Evolutionary conservation across 352 stramenopile species (phyloP), one percentile per base, ranked within the genome.

Genomic region (Thalassiosira exigua): DNA sequence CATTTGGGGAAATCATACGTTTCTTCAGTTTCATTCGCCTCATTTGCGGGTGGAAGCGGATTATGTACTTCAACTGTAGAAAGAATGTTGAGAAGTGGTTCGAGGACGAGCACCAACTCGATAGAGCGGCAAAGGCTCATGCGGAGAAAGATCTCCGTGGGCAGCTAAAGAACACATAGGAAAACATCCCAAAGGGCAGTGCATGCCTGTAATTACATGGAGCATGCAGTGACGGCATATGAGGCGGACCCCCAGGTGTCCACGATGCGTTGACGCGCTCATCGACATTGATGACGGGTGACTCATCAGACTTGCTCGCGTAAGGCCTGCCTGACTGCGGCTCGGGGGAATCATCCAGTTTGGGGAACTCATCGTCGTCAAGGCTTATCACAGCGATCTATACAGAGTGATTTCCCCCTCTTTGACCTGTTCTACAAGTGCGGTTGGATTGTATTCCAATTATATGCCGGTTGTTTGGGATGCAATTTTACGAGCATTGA

Each of bases 321-420:
- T 65, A 65, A 4, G 56, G 56, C 26, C 21, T 19, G 0, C 7
- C 14, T 44, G 36, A 14, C 7, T 7, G 14, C 7, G 36, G 36
- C 7, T 14, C 36, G 36, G 36, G 14, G 36, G 36, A 14, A 44
- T n/a, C n/a, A n/a, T n/a, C n/a, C n/a, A 44, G 36, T 14, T 44
- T 44, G 22, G 42, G 12, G 30, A 59, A 56, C 0, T 76, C 14
- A 41, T 76, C 9, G 46, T 76, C 39, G 46, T 76, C 7, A 29
- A 76, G 52, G 24, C 26, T 1, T 76, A 19, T 1, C 4, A 4
- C 9, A 17, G 24, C 19, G 67, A 60, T 3, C 48, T 21, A 9
- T 76, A 56, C 50, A 33, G 53, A 19, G 26, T 76, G 19, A 69
- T 76, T 54, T 51, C 12, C 67, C 67, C 50, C 67, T 76, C 1